Conservation (phyloP, 805 yeast genomes). For the Kockiozyma suomiensis region DNA sequence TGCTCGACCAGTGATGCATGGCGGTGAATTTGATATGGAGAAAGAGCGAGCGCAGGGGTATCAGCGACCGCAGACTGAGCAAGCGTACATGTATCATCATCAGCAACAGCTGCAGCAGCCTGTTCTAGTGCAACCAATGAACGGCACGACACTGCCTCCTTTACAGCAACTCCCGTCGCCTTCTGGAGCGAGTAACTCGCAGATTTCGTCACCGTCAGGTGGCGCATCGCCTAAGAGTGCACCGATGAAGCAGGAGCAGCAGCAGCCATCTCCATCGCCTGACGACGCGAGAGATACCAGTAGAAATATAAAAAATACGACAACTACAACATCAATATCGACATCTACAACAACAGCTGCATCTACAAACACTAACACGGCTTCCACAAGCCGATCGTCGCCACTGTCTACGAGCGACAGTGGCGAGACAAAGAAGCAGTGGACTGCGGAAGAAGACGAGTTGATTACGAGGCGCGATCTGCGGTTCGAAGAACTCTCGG, state of each 20-base stretch:
- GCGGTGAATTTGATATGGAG: conserved; percentile 6
- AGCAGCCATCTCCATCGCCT: conserved; percentile 7
- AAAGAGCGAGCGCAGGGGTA: conserved; percentile 1
- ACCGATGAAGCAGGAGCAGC: neutral
- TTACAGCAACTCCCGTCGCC: neutral
- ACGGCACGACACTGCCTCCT: neutral
- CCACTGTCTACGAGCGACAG: neutral
- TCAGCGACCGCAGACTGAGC: conserved; percentile 4
- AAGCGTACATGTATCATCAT: neutral
- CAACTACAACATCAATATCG: neutral
- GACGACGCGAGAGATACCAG: neutral
- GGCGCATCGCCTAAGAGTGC: neutral
- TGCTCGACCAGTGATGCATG: conserved; percentile 16
- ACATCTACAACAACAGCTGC: neutral
- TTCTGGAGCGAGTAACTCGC: neutral
- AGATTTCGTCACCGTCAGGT: neutral
- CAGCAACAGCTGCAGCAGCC: neutral
- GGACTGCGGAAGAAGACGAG: conserved; percentile 75
- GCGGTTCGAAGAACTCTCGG: conserved; percentile 70
- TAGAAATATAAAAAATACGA: neutral
- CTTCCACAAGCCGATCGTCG: neutral
- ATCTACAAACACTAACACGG: neutral
- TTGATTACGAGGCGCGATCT: conserved; percentile 60
- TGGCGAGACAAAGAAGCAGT: conserved; percentile 34
- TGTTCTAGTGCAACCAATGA: neutral